A percentile compares a stretch with the other conserved stretches of the same genome.
Evolutionary conservation across 768 basidiomycete genomes (phyloP).

Genomic region (Trametes gibbosa): DNA sequence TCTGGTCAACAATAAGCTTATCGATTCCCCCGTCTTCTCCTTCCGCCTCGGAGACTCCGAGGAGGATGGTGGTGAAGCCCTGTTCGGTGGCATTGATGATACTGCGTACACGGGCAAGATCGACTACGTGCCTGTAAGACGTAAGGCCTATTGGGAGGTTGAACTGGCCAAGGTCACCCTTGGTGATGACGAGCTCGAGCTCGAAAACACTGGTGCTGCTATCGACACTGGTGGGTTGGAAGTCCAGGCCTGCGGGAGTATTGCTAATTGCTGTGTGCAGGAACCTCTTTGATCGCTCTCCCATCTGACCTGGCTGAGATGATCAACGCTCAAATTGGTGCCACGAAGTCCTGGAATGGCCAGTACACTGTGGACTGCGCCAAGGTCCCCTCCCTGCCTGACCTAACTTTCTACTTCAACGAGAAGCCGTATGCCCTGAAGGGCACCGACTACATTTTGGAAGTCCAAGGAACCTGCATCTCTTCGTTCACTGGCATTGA

Average conservation of each 20-base stretch:
- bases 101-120: conserved; percentile 78
- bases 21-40: conserved; percentile 87
- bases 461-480: conserved; percentile 91
- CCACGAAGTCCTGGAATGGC: conserved; percentile 92
- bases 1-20: conserved; percentile 79
- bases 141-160: conserved; percentile 98
- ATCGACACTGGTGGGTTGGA: conserved; percentile 72
- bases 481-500: conserved; percentile 92
- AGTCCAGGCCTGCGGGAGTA: neutral
- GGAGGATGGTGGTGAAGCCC: conserved; percentile 83
- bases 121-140: conserved; percentile 83
- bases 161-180: conserved; percentile 86
- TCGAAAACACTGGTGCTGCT: conserved; percentile 91
- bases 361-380: conserved; percentile 91
- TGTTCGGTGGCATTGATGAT: conserved; percentile 88
- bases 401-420: conserved; percentile 78
- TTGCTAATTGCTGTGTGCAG: conserved; percentile 33
- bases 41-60: conserved; percentile 91
- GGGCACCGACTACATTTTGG: conserved; percentile 84
- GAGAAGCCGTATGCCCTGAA: conserved; percentile 78
- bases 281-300: conserved; percentile 91
- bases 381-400: conserved; percentile 80
- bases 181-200: conserved; percentile 82
- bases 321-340: conserved; percentile 94
- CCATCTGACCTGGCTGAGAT: conserved; percentile 96